Evolutionary conservation across 371 early-diverging fungal genomes (phyloP).

Genomic region (Blakeslea trispora): DNA sequence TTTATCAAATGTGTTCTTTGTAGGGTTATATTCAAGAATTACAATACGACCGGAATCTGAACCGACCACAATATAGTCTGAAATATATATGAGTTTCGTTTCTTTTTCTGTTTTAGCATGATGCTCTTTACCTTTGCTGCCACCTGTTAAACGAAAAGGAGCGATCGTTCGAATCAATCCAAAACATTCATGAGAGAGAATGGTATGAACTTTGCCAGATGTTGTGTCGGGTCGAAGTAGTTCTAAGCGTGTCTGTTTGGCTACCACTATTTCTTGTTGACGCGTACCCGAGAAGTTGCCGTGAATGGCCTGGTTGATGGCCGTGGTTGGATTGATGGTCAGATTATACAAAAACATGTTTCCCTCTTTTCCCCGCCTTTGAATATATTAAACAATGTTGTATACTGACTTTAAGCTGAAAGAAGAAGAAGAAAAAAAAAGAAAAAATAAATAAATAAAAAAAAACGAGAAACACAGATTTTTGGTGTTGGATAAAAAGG

Average conservation of each 20-base stretch:
- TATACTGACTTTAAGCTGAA: no score
- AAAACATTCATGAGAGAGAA: slow-evolving; percentile 82
- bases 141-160: slow-evolving; percentile 77
- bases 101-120: no score
- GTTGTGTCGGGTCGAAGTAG: slow-evolving; percentile 77
- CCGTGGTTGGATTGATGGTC: slow-evolving; percentile 82
- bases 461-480: not conserved
- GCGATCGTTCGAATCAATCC: slow-evolving; percentile 83
- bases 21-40: slow-evolving; percentile 87
- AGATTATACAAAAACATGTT: slow-evolving; percentile 95
- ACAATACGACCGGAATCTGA: slow-evolving; percentile 92
- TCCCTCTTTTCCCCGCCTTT: no score
- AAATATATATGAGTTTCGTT: not conserved
- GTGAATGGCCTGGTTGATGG: slow-evolving; percentile 77
- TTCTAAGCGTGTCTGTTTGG: slow-evolving; percentile 81
- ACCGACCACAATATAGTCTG: slow-evolving; percentile 90
- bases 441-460: not conserved
- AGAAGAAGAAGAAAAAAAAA: no score
- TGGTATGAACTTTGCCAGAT: slow-evolving; percentile 80
- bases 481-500: no score
- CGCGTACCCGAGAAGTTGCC: slow-evolving; percentile 95
- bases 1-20: slow-evolving; percentile 73
- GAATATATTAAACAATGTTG: no score
- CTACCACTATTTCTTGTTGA: slow-evolving; percentile 90
- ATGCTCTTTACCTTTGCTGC: slow-evolving; percentile 61